These are phyloP conservation scores for Nannochloris sp. DNA, from an alignment of 139 green algal species.

Conservation along the genomic window DNA sequence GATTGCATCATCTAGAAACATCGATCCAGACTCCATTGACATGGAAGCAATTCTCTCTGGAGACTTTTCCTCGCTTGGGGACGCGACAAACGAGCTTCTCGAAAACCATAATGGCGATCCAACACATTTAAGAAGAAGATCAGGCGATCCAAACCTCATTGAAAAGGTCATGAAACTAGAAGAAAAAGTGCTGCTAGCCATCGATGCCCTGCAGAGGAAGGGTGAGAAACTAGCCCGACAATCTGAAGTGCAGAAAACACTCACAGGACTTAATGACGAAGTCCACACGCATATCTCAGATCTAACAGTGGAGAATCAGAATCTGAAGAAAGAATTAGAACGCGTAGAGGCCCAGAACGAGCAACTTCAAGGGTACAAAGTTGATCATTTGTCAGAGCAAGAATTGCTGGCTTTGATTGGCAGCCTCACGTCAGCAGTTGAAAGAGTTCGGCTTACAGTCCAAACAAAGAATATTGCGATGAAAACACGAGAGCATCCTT, in stretches of 20 bases:
- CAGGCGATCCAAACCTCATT: conserved; percentile 24
- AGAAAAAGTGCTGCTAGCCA: conserved; percentile 29
- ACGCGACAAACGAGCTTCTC: neutral
- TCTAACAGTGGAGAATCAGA: conserved; percentile 25
- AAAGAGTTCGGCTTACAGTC: conserved; percentile 43
- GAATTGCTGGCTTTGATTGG: conserved; percentile 35
- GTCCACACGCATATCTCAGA: conserved; percentile 21
- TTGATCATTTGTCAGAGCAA: conserved; percentile 34
- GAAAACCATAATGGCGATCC: conserved; percentile 3
- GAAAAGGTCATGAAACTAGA: conserved; percentile 35
- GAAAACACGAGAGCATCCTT: neutral
- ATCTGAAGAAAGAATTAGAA: conserved; percentile 25
- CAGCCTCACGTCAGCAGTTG: conserved; percentile 33
- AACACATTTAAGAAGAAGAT: conserved; percentile 7
- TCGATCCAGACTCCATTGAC: conserved; percentile 13
- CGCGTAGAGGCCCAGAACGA: conserved; percentile 38
- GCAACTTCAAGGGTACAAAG: conserved; percentile 37
- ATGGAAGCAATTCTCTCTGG: conserved; percentile 14
- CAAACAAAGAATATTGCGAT: conserved; percentile 17
- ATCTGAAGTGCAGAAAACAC: conserved; percentile 12
- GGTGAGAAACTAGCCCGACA: conserved; percentile 33
- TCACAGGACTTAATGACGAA: conserved; percentile 24
- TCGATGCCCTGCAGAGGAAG: conserved; percentile 34
- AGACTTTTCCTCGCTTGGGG: conserved; percentile 1
- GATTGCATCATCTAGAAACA: conserved; percentile 2